Conservation (phyloP, 75 land plant species). For the Pinus albicaulis region DNA sequence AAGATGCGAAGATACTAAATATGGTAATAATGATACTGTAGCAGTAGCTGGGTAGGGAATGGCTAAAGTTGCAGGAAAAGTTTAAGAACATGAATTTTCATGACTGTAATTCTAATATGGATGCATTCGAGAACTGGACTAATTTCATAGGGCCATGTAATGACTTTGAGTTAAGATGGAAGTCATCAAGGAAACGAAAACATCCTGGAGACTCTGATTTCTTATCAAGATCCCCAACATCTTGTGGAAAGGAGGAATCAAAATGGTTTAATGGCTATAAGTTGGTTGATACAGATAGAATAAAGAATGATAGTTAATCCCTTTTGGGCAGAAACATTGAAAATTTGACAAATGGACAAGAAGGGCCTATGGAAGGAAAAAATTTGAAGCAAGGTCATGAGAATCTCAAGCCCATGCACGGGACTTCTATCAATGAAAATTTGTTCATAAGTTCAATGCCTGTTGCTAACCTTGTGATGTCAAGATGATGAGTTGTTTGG, state of each 20-base stretch:
- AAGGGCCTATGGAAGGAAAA: neutral
- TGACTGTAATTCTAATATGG: neutral
- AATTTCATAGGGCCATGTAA: neutral
- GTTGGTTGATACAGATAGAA: neutral
- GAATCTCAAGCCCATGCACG: neutral
- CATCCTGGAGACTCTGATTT: slow-evolving; percentile 8
- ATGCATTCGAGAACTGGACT: neutral
- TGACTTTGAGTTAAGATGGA: slow-evolving; percentile 35
- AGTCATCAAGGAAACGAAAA: slow-evolving; percentile 36
- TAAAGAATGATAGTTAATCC: no score
- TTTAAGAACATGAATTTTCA: neutral
- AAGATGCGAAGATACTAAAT: neutral
- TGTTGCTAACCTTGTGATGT: slow-evolving; percentile 4
- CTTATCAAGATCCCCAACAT: neutral
- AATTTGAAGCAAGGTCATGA: slow-evolving; percentile 5
- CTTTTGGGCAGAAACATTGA: no score
- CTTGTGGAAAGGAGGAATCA: neutral
- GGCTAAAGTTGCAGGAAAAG: no score
- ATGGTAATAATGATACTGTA: neutral
- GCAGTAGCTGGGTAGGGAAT: neutral
- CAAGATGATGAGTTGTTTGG: slow-evolving; percentile 3
- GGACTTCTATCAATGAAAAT: neutral
- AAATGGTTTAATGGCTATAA: neutral
- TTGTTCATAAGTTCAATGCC: slow-evolving; percentile 1
- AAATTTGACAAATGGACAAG: neutral